Percentiles rank a stretch among this genome's conserved stretches.
Evolutionary conservation across 306 rosid genomes (phyloP).

Genomic region (Malus sylvestris): DNA sequence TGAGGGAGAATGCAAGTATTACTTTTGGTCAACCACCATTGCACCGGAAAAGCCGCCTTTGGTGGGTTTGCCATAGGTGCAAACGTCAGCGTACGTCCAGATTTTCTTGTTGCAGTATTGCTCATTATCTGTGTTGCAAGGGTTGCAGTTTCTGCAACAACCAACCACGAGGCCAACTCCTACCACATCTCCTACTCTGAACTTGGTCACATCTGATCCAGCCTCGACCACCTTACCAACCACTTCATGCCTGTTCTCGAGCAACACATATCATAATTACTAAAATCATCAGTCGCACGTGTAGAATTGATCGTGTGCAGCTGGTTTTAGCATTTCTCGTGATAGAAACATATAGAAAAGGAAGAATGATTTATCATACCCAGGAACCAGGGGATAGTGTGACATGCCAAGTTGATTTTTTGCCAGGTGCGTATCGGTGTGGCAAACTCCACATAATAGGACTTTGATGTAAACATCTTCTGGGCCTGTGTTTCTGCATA

Average conservation of each 20-base stretch:
- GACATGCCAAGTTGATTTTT: slow-evolving; percentile 85
- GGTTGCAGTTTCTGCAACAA: slow-evolving; percentile 50
- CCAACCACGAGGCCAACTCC: slow-evolving; percentile 74
- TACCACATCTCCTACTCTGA: slow-evolving; percentile 52
- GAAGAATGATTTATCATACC: slow-evolving; percentile 27
- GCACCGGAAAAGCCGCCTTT: slow-evolving; percentile 83
- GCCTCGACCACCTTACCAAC: slow-evolving; percentile 77
- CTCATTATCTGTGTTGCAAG: slow-evolving; percentile 56
- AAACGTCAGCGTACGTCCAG: slow-evolving; percentile 68
- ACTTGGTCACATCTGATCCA: slow-evolving; percentile 53
- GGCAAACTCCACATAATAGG: slow-evolving; percentile 71
- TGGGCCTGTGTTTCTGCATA: slow-evolving; percentile 65
- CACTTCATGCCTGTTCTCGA: slow-evolving; percentile 53
- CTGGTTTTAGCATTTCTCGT: too few relatives aligned
- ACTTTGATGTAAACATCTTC: slow-evolving; percentile 82
- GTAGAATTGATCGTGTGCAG: too few relatives aligned
- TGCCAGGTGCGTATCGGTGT: slow-evolving; percentile 63
- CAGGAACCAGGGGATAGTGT: slow-evolving; percentile 85
- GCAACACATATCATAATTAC: background rate
- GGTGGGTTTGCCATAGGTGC: slow-evolving; percentile 59
- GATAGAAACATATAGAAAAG: too few relatives aligned
- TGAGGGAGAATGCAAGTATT: background rate
- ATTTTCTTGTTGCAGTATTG: slow-evolving; percentile 75
- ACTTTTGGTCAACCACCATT: slow-evolving; percentile 63
- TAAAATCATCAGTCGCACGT: background rate